A percentile compares a stretch with the other conserved stretches of the same genome.
These are phyloP conservation scores for Lobosporangium transversale DNA, from an alignment of 192 early-diverging fungal species.

Conservation along the genomic window DNA sequence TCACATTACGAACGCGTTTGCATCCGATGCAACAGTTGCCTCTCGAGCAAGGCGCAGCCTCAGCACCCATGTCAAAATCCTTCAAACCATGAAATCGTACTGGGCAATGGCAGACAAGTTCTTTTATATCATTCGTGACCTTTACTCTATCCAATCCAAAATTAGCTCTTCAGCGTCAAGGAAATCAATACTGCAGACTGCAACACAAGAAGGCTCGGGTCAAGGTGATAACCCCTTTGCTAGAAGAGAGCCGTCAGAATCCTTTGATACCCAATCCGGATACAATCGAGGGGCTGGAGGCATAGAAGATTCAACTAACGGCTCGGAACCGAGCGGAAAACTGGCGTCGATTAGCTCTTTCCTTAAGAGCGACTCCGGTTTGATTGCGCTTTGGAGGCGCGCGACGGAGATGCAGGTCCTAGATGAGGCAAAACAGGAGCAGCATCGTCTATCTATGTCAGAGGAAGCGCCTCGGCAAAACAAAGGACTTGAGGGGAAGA, in stretches of 20 bases:
- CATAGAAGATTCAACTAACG: too few species aligned
- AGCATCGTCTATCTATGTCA: slow-evolving; percentile 15
- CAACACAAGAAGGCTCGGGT: not conserved
- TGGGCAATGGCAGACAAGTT: slow-evolving; percentile 67
- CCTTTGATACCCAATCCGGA: too few species aligned
- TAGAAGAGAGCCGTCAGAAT: not conserved
- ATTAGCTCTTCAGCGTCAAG: slow-evolving; percentile 32
- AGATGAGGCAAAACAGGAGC: slow-evolving; percentile 43
- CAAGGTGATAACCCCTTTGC: not conserved
- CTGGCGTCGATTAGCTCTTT: slow-evolving; percentile 45
- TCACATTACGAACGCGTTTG: slow-evolving; percentile 60
- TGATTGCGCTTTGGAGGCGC: slow-evolving; percentile 47
- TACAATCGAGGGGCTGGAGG: not conserved
- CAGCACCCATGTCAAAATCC: slow-evolving; percentile 52
- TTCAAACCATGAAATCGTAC: slow-evolving; percentile 55
- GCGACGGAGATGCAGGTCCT: slow-evolving; percentile 49
- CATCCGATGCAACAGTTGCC: slow-evolving; percentile 41
- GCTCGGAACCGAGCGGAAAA: slow-evolving; percentile 2
- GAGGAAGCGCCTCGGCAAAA: slow-evolving; percentile 18
- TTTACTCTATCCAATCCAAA: slow-evolving; percentile 60
- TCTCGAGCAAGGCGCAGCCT: slow-evolving; percentile 53
- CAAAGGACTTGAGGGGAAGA: slow-evolving; percentile 5
- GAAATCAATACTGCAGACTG: not conserved
- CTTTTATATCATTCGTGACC: slow-evolving; percentile 62
- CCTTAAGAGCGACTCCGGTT: slow-evolving; percentile 48